Conservation (phyloP, 768 basidiomycete genomes). For the Phylloporus sp. region DNA sequence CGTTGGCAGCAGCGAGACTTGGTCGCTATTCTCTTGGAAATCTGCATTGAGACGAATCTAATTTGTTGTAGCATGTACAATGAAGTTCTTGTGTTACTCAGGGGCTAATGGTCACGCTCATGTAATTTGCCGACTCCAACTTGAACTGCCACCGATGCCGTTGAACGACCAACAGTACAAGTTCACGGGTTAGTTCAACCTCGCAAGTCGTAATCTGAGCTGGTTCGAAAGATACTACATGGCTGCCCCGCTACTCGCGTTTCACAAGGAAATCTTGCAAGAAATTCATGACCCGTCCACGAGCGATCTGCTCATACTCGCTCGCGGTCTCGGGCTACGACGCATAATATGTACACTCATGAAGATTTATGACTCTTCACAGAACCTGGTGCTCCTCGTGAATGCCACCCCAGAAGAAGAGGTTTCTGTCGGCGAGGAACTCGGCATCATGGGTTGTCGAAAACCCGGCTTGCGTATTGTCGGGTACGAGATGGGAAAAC, state of each 20-base stretch:
- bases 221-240: conserved; percentile 7
- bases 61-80: too few relatives aligned
- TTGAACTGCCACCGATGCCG: too few relatives aligned
- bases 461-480: conserved; percentile 81
- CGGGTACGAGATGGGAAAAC: conserved; percentile 72
- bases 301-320: conserved; percentile 72
- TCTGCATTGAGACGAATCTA: too few relatives aligned
- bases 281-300: conserved; percentile 69
- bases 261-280: conserved; percentile 63
- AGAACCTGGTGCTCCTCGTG: conserved; percentile 79
- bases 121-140: too few relatives aligned
- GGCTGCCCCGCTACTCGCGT: conserved; percentile 45
- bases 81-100: too few relatives aligned
- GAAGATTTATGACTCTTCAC: conserved; percentile 87
- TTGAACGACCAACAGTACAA: too few relatives aligned
- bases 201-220: conserved; percentile 5
- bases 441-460: conserved; percentile 87
- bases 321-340: conserved; percentile 86
- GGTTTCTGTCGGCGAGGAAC: conserved; percentile 84
- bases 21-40: too few relatives aligned
- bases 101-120: too few relatives aligned
- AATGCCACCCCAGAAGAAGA: conserved; percentile 86
- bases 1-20: too few relatives aligned
- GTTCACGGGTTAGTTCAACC: not conserved
- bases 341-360: conserved; percentile 79